These are phyloP conservation scores for Kluyveromyces sp. DNA, from an alignment of 1,139 yeast genomes.

Conservation along the genomic window DNA sequence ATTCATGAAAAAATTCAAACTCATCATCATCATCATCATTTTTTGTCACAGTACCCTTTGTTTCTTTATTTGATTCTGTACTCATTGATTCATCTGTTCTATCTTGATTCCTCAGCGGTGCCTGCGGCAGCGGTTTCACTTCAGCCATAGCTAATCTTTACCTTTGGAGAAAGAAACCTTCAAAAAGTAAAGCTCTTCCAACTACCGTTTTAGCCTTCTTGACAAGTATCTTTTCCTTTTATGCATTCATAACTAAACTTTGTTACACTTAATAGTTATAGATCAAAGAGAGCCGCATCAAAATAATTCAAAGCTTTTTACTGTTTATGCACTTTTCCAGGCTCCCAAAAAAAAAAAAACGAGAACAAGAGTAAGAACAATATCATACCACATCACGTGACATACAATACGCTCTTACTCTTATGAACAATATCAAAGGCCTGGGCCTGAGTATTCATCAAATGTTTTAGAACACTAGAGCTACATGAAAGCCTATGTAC, in stretches of 20 bases:
- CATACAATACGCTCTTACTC: background rate
- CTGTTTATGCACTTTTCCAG: background rate
- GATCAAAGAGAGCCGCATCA: too few species aligned
- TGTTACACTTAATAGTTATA: too few species aligned
- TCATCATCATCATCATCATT: slow-evolving; percentile 22
- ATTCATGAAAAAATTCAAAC: slow-evolving; percentile 39
- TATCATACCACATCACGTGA: background rate
- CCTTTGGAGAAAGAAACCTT: too few species aligned
- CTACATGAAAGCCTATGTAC: background rate
- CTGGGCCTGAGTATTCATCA: too few species aligned
- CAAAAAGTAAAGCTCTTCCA: too few species aligned
- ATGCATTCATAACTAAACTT: background rate
- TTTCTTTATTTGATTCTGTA: background rate
- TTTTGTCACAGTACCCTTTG: background rate
- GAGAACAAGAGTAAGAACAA: background rate
- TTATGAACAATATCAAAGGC: too few species aligned
- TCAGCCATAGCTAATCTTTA: slow-evolving; percentile 7
- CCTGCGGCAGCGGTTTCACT: slow-evolving; percentile 14
- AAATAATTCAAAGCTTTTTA: too few species aligned
- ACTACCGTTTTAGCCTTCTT: too few species aligned
- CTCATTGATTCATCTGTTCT: background rate
- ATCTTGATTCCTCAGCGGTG: slow-evolving; percentile 7
- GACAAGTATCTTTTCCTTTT: too few species aligned
- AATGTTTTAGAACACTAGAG: too few species aligned
- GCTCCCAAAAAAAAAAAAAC: background rate